These are phyloP conservation scores for Mortierella hygrophila DNA, from an alignment of 192 early-diverging fungal genomes.

Conservation along the genomic window DNA sequence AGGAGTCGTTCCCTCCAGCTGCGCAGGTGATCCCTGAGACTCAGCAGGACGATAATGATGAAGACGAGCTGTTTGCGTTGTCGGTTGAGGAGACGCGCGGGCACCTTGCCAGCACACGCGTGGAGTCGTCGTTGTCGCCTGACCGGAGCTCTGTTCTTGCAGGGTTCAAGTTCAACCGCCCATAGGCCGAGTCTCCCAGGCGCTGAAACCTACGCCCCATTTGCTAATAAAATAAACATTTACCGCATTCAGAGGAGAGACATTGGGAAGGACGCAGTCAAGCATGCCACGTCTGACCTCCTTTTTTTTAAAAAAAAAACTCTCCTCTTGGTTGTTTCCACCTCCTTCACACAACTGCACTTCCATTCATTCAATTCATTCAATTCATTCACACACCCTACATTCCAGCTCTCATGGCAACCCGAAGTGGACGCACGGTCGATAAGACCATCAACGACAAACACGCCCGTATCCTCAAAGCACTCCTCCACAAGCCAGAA, in stretches of 20 bases:
- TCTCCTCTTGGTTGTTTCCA: not conserved
- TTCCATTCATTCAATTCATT: not conserved
- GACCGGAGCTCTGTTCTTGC: slow-evolving; percentile 27
- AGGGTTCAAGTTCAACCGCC: slow-evolving; percentile 46
- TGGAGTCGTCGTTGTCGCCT: slow-evolving; percentile 29
- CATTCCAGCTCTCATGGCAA: slow-evolving; percentile 60
- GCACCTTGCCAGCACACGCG: slow-evolving; percentile 35
- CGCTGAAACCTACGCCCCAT: not conserved
- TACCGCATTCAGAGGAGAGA: not conserved
- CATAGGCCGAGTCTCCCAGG: not conserved
- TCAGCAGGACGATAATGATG: slow-evolving; percentile 18
- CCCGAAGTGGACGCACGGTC: slow-evolving; percentile 72
- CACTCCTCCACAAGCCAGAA: slow-evolving; percentile 72
- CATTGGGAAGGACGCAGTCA: not conserved
- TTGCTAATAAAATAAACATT: not conserved
- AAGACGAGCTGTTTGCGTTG: slow-evolving; percentile 6
- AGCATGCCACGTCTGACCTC: not conserved
- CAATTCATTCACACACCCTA: not conserved
- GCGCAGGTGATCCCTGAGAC: slow-evolving; percentile 31
- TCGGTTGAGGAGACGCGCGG: slow-evolving; percentile 45
- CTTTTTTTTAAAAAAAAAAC: not conserved
- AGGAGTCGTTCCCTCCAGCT: slow-evolving; percentile 16
- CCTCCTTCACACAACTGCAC: not conserved
- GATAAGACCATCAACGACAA: slow-evolving; percentile 79
- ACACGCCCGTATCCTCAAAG: slow-evolving; percentile 76